Evolutionary conservation across 441 rosid species (phyloP).

Genomic region (Jatropha podagrica): DNA sequence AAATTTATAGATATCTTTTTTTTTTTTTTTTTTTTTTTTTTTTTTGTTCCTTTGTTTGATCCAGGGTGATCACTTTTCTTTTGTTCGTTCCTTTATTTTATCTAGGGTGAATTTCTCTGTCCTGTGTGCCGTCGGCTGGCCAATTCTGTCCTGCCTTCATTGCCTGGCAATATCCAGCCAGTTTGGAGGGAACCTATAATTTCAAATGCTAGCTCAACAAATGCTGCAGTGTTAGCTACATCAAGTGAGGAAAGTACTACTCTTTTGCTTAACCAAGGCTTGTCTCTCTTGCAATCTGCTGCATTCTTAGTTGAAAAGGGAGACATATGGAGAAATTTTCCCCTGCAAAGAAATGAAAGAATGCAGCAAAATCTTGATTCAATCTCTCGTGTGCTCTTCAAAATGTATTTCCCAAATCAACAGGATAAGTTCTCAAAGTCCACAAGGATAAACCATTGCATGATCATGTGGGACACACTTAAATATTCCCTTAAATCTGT

Average conservation of each 20-base stretch:
- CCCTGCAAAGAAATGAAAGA: conserved; percentile 43
- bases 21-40: too few species aligned
- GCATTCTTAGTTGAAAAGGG: conserved; percentile 56
- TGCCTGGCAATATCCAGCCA: conserved; percentile 50
- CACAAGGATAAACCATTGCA: conserved; percentile 48
- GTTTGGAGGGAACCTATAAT: conserved; percentile 51
- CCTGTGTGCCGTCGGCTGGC: conserved; percentile 95
- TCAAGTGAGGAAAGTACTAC: conserved; percentile 34
- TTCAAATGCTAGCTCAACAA: conserved; percentile 29
- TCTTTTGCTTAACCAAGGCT: conserved; percentile 57
- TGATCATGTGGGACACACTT: conserved; percentile 94
- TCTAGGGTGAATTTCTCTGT: conserved; percentile 96
- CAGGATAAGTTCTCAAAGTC: conserved; percentile 45
- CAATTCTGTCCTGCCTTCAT: conserved; percentile 79
- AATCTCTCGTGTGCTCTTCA: conserved; percentile 49
- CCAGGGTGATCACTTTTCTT: neutral
- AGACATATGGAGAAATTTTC: conserved; percentile 46
- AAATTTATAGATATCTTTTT: too few species aligned
- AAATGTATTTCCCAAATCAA: conserved; percentile 52
- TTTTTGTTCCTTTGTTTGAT: too few species aligned
- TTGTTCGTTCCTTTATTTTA: conserved; percentile 20
- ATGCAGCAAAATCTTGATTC: conserved; percentile 52
- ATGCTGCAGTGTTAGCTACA: conserved; percentile 23
- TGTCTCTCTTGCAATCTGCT: conserved; percentile 62
- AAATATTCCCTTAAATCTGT: conserved; percentile 81